phyloP scores from a whole-genome alignment of 352 stramenopile genomes.

The Phytopythium montanum region DNA sequence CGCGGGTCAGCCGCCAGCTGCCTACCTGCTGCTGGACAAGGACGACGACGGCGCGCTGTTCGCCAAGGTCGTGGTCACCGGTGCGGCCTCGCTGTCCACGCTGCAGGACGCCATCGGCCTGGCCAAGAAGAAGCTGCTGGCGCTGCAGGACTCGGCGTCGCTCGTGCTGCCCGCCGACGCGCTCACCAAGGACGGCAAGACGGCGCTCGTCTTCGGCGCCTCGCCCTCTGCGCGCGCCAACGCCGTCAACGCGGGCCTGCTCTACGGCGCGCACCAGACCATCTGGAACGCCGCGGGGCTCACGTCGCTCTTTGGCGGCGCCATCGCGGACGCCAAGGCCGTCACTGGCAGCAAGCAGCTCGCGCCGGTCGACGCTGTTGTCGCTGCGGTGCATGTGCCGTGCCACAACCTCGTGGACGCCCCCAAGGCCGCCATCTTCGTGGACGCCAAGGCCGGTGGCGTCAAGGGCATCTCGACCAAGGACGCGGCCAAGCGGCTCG shows the following conservation, averaged over 20 bases:
- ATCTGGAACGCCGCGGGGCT: conserved; percentile 69
- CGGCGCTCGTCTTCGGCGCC: conserved; percentile 68
- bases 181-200: conserved; percentile 58
- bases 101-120: conserved; percentile 53
- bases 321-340: conserved; percentile 41
- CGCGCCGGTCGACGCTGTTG: conserved; percentile 36
- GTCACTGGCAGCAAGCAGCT: conserved; percentile 50
- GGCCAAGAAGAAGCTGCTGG: conserved; percentile 74
- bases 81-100: conserved; percentile 41
- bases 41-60: conserved; percentile 58
- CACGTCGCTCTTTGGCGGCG: conserved; percentile 70
- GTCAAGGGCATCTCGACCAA: conserved; percentile 59
- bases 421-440: conserved; percentile 57
- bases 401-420: conserved; percentile 78
- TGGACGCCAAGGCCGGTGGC: conserved; percentile 48
- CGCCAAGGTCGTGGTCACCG: conserved; percentile 71
- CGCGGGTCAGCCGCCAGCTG: conserved; percentile 47
- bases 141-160: conserved; percentile 45
- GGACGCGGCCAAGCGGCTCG: conserved; percentile 44
- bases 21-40: conserved; percentile 62
- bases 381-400: conserved; percentile 58
- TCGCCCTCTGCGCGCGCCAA: conserved; percentile 44
- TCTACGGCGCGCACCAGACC: conserved; percentile 66
- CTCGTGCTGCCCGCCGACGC: conserved; percentile 55
- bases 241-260: conserved; percentile 52